These are phyloP conservation scores for Dunaliella sp. DNA, from an alignment of 139 green algal genomes.

Conservation along the genomic window DNA sequence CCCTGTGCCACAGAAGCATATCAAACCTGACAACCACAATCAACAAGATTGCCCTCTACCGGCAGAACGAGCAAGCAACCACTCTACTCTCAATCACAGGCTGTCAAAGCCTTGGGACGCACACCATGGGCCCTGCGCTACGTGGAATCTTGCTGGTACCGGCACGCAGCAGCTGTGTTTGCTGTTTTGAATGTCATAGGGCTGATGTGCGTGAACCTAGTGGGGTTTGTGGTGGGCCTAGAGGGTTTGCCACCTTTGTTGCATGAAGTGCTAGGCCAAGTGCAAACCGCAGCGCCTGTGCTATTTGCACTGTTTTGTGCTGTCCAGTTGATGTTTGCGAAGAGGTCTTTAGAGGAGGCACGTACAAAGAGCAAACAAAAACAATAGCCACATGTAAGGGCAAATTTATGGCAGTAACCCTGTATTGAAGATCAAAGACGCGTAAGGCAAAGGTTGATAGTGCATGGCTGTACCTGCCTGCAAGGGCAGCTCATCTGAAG, in stretches of 20 bases:
- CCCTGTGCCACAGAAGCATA: too few species aligned
- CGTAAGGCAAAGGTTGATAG: not conserved
- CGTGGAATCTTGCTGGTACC: slow-evolving; percentile 28
- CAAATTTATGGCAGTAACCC: not conserved
- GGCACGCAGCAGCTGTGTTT: slow-evolving; percentile 38
- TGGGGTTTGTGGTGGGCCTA: slow-evolving; percentile 73
- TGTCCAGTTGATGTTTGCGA: slow-evolving; percentile 73
- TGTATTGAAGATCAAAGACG: not conserved
- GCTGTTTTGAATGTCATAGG: slow-evolving; percentile 65
- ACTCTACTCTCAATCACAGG: too few species aligned
- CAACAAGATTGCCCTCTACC: too few species aligned
- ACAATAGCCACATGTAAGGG: not conserved
- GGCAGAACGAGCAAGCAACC: too few species aligned
- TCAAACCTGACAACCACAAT: too few species aligned
- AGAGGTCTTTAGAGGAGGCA: slow-evolving; percentile 45
- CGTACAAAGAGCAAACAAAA: too few species aligned
- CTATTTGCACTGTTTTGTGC: slow-evolving; percentile 67
- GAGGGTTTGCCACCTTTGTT: slow-evolving; percentile 48
- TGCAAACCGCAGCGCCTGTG: slow-evolving; percentile 37
- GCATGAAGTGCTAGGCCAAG: slow-evolving; percentile 42
- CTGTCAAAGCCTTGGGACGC: slow-evolving; percentile 9
- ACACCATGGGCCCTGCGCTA: not conserved
- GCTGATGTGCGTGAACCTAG: slow-evolving; percentile 82
- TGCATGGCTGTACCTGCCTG: not conserved
- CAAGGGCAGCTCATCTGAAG: not conserved